phyloP scores from a whole-genome alignment of 805 yeast species.

The Candida mattraensis region DNA sequence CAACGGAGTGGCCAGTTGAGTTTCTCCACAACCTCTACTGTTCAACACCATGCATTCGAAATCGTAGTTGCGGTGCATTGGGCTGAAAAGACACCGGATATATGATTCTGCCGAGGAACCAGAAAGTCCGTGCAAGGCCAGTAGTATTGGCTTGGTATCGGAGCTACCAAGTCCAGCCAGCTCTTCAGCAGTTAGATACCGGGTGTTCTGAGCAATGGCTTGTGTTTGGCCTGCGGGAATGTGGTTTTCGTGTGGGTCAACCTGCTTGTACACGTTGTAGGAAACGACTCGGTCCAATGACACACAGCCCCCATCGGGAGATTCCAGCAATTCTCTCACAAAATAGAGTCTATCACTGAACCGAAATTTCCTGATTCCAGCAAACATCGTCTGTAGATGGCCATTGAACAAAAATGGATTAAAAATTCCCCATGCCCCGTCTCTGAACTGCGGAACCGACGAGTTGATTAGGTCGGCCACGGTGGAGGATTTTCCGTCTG shows the following conservation, averaged over 20 bases:
- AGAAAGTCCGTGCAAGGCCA: constrained; percentile 72
- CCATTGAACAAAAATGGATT: constrained; percentile 71
- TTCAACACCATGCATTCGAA: constrained; percentile 73
- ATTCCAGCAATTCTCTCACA: constrained; percentile 64
- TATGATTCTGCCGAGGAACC: constrained; percentile 87
- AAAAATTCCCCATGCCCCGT: constrained; percentile 52
- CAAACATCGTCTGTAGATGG: constrained; percentile 71
- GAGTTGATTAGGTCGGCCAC: constrained; percentile 23
- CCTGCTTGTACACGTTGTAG: constrained; percentile 26
- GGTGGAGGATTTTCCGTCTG: constrained; percentile 7
- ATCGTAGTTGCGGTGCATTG: constrained; percentile 32
- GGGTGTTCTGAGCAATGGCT: constrained; percentile 49
- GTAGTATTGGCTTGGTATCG: constrained; percentile 55
- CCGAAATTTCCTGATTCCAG: constrained; percentile 55
- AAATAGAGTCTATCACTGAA: constrained; percentile 59
- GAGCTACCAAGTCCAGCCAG: constrained; percentile 29
- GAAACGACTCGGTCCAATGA: constrained; percentile 73
- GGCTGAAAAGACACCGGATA: constrained; percentile 56
- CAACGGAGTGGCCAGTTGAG: constrained; percentile 65
- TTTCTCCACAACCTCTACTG: constrained; percentile 74
- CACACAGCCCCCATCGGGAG: constrained; percentile 67
- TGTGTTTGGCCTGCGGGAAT: constrained; percentile 38
- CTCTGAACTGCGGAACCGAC: constrained; percentile 42
- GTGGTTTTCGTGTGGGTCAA: constrained; percentile 25
- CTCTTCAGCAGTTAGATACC: constrained; percentile 52